Evolutionary conservation across 1,139 yeast species (phyloP), one percentile per base, ranked within the genome.

Genomic region (Yamadazyma spencermartinsiae): DNA sequence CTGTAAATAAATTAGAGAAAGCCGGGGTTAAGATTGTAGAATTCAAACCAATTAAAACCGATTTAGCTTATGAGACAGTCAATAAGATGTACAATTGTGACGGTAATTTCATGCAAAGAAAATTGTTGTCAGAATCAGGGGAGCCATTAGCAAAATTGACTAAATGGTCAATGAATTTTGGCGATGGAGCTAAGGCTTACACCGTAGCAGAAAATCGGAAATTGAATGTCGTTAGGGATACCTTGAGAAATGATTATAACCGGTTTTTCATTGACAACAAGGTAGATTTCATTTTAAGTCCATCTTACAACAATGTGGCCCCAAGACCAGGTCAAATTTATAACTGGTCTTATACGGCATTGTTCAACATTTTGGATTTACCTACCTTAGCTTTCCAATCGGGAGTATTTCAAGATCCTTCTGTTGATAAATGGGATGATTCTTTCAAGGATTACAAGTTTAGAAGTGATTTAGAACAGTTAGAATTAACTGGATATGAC

Each of bases 261-360:
- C 69, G 72, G 34, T 74, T 62, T 53, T 66, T 81, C 54, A 65
- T 75, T 42, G 60, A 72, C 13, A 71, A 80, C 48, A 75, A 77
- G 33, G 74, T 85, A 35, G 94, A 86, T 53, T 79, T 82, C 51
- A 71, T 86, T 40, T 62, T 86, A 35, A 70, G 82, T 37, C 94
- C 95, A 34, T 72, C 80, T 4, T 81, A 82, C 55, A 77, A 76
- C 42, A 85, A 85, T 43, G 85, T 82, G 38, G 89, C 94, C 4
- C 88, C 90, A 15, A 75, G 72, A 36, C 79, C 82, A 13, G 81
- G 77, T 34, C 74, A 76, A 38, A 75, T 84, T 10, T 76, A 74
- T 55, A 82, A 82, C 60, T 84, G 94, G 92, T 82, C 87, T 3
- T 84, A 83, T 63, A 82, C 89, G 10, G 61, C 86, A 0, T 72